Conservation (phyloP, 306 rosid genomes). For the Macrotyloma uniflorum region DNA sequence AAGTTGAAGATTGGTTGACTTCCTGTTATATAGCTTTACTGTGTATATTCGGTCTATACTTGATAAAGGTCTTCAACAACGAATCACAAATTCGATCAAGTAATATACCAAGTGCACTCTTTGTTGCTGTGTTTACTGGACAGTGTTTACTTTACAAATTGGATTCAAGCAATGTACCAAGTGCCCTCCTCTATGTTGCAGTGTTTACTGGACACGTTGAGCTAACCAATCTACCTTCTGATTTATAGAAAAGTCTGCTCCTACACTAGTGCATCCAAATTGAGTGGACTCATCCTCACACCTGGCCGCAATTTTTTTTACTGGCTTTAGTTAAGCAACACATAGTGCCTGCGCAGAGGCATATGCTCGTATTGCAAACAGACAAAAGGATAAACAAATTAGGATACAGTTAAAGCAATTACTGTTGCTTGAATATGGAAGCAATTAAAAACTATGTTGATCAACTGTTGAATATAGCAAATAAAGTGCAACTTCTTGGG, state of each 20-base stretch:
- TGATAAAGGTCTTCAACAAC: constrained; percentile 1
- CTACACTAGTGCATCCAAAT: constrained; percentile 2
- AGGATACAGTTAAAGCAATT: background rate
- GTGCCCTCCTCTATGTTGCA: too few species aligned
- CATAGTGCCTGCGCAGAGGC: background rate
- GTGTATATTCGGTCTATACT: constrained; percentile 12
- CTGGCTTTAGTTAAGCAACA: constrained; percentile 2
- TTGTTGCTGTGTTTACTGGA: constrained; percentile 7
- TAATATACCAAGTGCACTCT: background rate
- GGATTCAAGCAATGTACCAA: too few species aligned
- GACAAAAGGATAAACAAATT: background rate
- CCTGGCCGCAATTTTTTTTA: background rate
- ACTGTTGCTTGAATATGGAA: constrained; percentile 12
- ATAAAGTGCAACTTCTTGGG: too few species aligned
- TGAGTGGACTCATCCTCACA: background rate
- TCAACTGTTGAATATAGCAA: too few species aligned
- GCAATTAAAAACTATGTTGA: background rate
- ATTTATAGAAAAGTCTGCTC: background rate
- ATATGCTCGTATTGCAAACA: background rate
- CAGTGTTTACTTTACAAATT: background rate
- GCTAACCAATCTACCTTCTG: constrained; percentile 2
- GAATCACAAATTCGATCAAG: constrained; percentile 9
- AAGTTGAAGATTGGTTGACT: constrained; percentile 14
- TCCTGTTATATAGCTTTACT: background rate
- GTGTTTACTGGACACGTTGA: background rate